phyloP scores from a whole-genome alignment of 768 basidiomycete genomes.

The Coprinopsis strossmayeri region DNA sequence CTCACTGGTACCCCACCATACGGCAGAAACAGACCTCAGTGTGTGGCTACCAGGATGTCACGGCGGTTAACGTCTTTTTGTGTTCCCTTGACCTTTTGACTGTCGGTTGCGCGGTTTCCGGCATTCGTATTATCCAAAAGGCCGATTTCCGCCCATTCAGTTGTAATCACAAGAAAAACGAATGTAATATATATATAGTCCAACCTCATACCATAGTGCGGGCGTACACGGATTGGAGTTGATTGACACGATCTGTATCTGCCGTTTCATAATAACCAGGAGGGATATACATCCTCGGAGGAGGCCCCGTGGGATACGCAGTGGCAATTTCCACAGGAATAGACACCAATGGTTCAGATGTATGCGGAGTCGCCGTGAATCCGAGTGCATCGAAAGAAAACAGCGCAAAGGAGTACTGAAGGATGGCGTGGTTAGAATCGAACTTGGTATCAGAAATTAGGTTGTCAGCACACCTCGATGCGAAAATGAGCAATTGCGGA shows the following conservation, averaged over 20 bases:
- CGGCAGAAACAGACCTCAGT: no score
- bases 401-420: conserved; percentile 31
- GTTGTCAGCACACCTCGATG: conserved; percentile 25
- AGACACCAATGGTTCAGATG: conserved; percentile 19
- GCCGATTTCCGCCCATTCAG: no score
- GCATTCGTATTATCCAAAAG: no score
- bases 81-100: no score
- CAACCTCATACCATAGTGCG: no score
- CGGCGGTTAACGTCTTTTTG: no score
- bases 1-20: no score
- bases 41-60: no score
- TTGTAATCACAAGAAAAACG: no score
- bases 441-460: background rate
- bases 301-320: conserved; percentile 21
- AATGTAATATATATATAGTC: no score
- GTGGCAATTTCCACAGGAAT: conserved; percentile 29
- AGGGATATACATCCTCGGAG: conserved; percentile 23
- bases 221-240: no score
- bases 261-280: conserved; percentile 18
- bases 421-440: background rate
- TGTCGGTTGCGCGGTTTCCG: no score
- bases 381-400: conserved; percentile 29
- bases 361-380: conserved; percentile 18
- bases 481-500: conserved; percentile 31
- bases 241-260: background rate